Percentiles rank a stretch among this genome's conserved stretches.
Evolutionary conservation across 345 rosid genomes (phyloP).

Genomic region (Gossypium rotundifolium): DNA sequence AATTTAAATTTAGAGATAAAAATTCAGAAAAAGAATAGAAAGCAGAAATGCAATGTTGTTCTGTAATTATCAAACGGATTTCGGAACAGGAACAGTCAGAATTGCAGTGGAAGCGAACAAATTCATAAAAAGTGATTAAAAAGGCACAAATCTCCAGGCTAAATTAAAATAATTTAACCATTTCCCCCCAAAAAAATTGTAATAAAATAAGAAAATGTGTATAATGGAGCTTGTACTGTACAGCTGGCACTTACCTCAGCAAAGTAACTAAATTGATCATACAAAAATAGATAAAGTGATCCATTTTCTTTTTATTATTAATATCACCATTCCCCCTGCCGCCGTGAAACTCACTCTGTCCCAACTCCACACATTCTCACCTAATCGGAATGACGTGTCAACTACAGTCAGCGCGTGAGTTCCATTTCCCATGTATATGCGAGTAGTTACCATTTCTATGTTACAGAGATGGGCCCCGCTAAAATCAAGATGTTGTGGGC

Average conservation of each 20-base stretch:
- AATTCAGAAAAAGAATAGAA: too few relatives aligned
- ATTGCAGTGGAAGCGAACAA: neutral
- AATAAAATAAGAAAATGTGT: neutral
- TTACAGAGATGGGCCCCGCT: neutral
- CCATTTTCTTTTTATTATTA: neutral
- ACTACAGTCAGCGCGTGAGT: neutral
- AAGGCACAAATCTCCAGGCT: conserved; percentile 12
- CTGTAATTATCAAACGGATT: too few relatives aligned
- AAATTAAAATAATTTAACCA: neutral
- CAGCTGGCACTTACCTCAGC: conserved; percentile 30
- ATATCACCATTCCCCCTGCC: neutral
- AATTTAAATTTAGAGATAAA: too few relatives aligned
- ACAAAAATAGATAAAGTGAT: conserved; percentile 10
- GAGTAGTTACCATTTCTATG: neutral
- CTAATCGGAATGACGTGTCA: neutral
- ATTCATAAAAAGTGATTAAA: neutral
- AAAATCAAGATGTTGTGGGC: conserved; percentile 13
- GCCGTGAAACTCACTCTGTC: neutral
- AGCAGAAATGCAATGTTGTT: too few relatives aligned
- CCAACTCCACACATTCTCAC: neutral
- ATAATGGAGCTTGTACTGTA: conserved; percentile 12
- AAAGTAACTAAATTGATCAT: conserved; percentile 8
- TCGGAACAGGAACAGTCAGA: neutral
- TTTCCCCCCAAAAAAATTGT: conserved; percentile 6
- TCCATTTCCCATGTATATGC: fast-evolving